Evolutionary conservation across 2,329 filamentous ascomycete genomes (phyloP).

Genomic region (Talaromyces atroroseus): DNA sequence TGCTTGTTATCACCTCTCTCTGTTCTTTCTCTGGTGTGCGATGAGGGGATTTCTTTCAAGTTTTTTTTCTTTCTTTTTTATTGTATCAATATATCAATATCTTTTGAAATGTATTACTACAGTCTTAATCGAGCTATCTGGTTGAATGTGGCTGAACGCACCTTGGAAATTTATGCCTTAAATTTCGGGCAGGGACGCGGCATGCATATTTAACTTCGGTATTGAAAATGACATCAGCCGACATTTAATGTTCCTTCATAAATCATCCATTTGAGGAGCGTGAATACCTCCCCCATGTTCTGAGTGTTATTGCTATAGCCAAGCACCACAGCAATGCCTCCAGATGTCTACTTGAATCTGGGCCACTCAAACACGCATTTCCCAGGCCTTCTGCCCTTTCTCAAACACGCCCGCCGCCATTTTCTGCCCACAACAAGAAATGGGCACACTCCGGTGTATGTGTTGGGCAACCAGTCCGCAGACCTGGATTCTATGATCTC

Average conservation of each 20-base stretch:
- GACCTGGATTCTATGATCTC: constrained; percentile 61
- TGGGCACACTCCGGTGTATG: constrained; percentile 29
- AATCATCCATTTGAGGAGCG: neutral
- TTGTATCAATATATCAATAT: neutral
- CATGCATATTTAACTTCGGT: neutral
- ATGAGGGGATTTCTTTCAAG: neutral
- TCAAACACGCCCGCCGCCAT: constrained; percentile 28
- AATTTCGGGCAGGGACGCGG: neutral
- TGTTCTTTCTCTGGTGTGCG: neutral
- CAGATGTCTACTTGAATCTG: neutral
- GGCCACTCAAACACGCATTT: neutral
- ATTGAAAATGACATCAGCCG: constrained; percentile 5
- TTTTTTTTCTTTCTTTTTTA: too few species aligned
- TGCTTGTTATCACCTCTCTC: neutral
- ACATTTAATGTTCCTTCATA: neutral
- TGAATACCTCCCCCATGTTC: neutral
- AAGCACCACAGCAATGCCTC: constrained; percentile 1
- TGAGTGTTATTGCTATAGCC: neutral
- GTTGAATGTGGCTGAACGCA: neutral
- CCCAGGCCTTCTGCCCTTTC: constrained; percentile 30
- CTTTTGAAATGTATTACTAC: neutral
- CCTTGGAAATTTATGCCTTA: neutral
- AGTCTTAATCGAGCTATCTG: neutral
- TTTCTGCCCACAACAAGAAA: constrained; percentile 18
- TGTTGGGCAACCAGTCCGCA: constrained; percentile 42